Evolutionary conservation across 768 basidiomycete species (phyloP), one percentile per base, ranked within the genome.

Genomic region (Chalciporus chontae): DNA sequence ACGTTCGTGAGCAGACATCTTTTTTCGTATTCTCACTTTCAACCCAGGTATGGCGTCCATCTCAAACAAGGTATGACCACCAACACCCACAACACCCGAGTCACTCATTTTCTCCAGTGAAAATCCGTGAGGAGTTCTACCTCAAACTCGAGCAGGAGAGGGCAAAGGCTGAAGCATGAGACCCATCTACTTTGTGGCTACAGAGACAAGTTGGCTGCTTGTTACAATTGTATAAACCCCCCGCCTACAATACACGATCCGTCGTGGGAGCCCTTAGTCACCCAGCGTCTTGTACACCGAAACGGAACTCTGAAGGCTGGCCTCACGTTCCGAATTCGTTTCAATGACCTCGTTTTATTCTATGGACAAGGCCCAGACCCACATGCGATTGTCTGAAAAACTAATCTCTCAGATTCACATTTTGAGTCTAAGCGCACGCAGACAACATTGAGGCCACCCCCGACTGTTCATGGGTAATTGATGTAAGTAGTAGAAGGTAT

Each of bases 51-150:
- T 74, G 85, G 87, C 54, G 64, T 74, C 67, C 90, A 94, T 71
- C 72, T 94, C 64, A 85, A 85, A 69, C 48, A 66, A 57, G 73
- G 91, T 92, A 67, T 77, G 91, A 41, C 37, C 6, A 36, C 15
- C 14, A 39, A 4, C 47, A 5, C 39, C 34, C 8, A 45, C 40
- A 50, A 40, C 43, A 47, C n/a, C 18, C 56, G 50, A 43, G 15
- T 36, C 15, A 48, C 56, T 61, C 49, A 56, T 17, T 39, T n/a
- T 47, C 45, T 52, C 17, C 62, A 95, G 92, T 92, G 51, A 84
- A 85, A 62, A 78, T 75, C 49, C 87, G 90, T 66, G 93, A 94
- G 72, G 83, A 79, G 59, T 93, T 77, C 72, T 95, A 95, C 73
- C 71, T 92, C 63, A 90, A 84, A 69, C 77, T 92, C 48, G 92